phyloP scores from a whole-genome alignment of 2,329 filamentous ascomycete species.

The Pseudocercospora musae region DNA sequence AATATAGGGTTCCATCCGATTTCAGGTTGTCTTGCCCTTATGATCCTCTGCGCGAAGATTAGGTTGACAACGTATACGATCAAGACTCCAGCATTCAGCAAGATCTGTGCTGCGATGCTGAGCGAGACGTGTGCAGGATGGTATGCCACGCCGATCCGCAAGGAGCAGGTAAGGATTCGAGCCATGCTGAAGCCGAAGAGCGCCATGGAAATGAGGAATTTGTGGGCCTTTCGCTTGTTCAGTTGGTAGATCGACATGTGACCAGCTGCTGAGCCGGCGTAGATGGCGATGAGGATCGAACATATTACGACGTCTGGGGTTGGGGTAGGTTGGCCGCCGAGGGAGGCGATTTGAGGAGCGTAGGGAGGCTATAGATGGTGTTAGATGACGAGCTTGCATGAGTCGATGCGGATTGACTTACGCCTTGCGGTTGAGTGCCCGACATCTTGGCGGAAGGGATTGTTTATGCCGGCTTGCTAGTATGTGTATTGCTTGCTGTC shows the following conservation, averaged over 20 bases:
- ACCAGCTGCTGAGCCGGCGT: constrained; percentile 37
- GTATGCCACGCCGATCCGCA: constrained; percentile 35
- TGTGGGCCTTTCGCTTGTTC: constrained; percentile 39
- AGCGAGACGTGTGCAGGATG: constrained; percentile 30
- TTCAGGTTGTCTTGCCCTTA: constrained; percentile 28
- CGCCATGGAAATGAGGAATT: constrained; percentile 41
- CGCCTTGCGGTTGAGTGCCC: constrained; percentile 10
- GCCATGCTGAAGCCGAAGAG: constrained; percentile 47
- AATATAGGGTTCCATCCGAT: constrained; percentile 29
- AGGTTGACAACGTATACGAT: constrained; percentile 34
- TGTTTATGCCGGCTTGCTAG: not conserved
- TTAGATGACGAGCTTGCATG: not conserved
- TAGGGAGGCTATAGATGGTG: constrained; percentile 28
- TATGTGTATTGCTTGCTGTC: not conserved
- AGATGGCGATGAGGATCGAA: constrained; percentile 43
- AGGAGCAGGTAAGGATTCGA: constrained; percentile 39
- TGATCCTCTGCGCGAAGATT: constrained; percentile 30
- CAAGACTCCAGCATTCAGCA: constrained; percentile 32
- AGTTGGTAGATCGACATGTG: constrained; percentile 44
- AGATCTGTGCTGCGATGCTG: constrained; percentile 33
- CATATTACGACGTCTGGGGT: constrained; percentile 41
- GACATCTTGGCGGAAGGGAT: not conserved
- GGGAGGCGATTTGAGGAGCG: constrained; percentile 24
- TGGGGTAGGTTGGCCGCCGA: constrained; percentile 40
- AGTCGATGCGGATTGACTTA: not conserved